Base-by-base conservation (phyloP, 1,284 basidiomycete species). In the Sparassis latifolia region DNA sequence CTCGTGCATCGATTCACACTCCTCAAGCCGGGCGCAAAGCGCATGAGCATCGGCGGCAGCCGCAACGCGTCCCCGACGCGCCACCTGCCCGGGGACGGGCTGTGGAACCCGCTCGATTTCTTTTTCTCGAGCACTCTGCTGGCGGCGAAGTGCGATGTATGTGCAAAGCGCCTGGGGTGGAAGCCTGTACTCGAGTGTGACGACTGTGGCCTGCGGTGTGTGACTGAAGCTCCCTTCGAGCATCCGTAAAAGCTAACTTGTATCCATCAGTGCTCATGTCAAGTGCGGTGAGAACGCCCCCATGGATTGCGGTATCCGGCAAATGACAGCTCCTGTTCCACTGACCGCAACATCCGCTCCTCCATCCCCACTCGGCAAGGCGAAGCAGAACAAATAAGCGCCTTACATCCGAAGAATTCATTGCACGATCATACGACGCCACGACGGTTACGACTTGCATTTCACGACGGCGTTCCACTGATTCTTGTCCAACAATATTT, bases 121-220 rank as follows among this genome's bases (percentile, higher is more conserved):
- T 79, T 92, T 61, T 86, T 86, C 66, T 82, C 80, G 10, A 83
- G 80, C 61, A 81, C 78, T 4, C 65, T 86, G 44, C 64, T 88
- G 33, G 79, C 79, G 2, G 76, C 81, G 42, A 92, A 87, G 63
- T 95, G 92, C 62, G 87, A 89, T 63, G 73, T 92, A 6, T 95
- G 92, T 62, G 62, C 66, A 45, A 94, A 92, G 73, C 73, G 87
- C 45, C 73, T 95, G 44, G 90, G 91, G 10, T 86, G 86, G 81
- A 91, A 92, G 62, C 83, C 89, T 27, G 80, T 87, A 32, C 69
- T 95, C 32, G 84, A 90, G 61, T 95, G 92, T 65, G 92, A 96
- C 66, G 92, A 95, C 67, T 96, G 92, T 69, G 80, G 82, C 27
- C 64, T 86, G 56, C 73, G 79, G 83, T 87, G 53, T 51, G 77